phyloP scores from a whole-genome alignment of 345 rosid species.

The Hypericum androsaemum region DNA sequence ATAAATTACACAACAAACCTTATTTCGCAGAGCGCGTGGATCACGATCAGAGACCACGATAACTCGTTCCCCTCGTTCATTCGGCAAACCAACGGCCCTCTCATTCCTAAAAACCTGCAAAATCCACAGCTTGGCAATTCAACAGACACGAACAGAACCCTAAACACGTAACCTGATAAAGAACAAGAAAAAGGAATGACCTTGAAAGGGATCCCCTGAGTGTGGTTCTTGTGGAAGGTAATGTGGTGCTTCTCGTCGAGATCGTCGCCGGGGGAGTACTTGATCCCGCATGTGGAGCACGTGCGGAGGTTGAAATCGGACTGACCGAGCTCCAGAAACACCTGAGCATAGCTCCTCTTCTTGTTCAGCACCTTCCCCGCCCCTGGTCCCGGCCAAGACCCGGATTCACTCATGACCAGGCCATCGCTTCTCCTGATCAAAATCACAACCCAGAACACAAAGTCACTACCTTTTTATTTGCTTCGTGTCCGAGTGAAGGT shows the following conservation, averaged over 20 bases:
- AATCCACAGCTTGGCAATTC: background rate
- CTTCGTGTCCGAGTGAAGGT: too few relatives aligned
- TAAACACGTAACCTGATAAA: background rate
- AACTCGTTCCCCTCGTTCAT: constrained; percentile 30
- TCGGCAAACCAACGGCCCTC: constrained; percentile 36
- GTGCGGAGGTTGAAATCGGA: constrained; percentile 68
- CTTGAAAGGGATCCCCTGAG: constrained; percentile 69
- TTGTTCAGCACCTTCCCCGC: constrained; percentile 30
- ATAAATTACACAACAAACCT: constrained; percentile 30
- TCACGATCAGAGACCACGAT: constrained; percentile 49
- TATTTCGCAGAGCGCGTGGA: constrained; percentile 46
- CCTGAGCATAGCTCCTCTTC: constrained; percentile 73
- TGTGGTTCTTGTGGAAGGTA: constrained; percentile 50
- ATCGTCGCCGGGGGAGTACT: constrained; percentile 65
- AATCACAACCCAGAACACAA: too few relatives aligned
- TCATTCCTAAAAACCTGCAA: constrained; percentile 57
- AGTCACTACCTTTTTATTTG: too few relatives aligned
- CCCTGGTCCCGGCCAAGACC: background rate
- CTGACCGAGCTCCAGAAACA: constrained; percentile 76
- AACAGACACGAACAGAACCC: background rate
- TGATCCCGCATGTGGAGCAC: constrained; percentile 47
- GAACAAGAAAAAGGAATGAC: constrained; percentile 15
- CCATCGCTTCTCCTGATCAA: background rate
- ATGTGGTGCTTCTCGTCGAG: constrained; percentile 68
- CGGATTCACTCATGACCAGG: too few relatives aligned